Percentiles rank a stretch among this genome's conserved stretches.
Evolutionary conservation across 2,329 filamentous ascomycete species (phyloP).

Genomic region (Hypoxylon sp.): DNA sequence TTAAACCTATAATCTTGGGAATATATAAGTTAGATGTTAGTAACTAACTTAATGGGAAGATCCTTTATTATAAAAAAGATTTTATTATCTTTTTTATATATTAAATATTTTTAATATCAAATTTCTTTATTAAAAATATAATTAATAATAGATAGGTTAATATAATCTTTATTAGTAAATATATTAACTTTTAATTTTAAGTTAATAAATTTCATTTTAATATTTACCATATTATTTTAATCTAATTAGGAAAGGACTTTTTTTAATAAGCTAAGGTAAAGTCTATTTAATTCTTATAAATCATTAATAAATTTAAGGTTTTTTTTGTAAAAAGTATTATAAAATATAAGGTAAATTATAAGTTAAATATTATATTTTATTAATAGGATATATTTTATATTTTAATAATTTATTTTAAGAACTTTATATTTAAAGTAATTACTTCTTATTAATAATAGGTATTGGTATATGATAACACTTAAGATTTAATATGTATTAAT

Average conservation of each 20-base stretch:
- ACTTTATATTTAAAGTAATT: not conserved
- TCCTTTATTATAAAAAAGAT: not conserved
- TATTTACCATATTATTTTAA: not conserved
- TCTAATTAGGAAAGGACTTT: not conserved
- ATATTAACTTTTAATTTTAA: conserved; percentile 1
- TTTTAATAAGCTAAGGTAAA: not conserved
- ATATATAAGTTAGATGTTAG: not conserved
- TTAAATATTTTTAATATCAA: not conserved
- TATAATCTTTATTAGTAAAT: not conserved
- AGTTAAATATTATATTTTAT: conserved; percentile 2
- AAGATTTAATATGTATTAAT: not conserved
- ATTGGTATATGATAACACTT: not conserved
- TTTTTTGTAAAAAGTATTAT: not conserved
- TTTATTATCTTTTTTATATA: not conserved
- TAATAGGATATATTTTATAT: not conserved
- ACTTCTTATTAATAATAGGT: not conserved
- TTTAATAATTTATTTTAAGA: not conserved
- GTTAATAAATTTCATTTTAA: not conserved
- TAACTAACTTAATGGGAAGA: not conserved
- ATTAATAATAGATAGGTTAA: conserved; percentile 5
- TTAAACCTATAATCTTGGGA: not conserved
- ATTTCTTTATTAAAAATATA: not conserved
- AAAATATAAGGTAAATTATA: not conserved
- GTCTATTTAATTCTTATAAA: not conserved
- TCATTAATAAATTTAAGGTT: not conserved